Conservation (phyloP, 1,139 yeast species). For the Hanseniaspora sp. region DNA sequence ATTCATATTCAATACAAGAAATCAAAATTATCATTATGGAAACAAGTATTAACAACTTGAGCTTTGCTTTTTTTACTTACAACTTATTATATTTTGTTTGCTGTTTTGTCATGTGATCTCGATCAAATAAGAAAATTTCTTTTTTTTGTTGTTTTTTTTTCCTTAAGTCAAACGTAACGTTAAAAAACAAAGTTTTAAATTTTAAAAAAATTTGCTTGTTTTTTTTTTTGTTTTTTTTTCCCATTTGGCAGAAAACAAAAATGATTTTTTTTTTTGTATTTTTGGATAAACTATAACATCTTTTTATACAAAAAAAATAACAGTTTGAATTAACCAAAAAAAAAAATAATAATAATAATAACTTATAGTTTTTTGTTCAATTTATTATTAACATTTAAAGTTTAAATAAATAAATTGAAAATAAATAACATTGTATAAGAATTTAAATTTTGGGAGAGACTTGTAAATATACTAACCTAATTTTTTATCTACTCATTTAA, state of each 20-base stretch:
- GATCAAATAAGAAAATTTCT: constrained; percentile 7
- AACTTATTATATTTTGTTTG: background rate
- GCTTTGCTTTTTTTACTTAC: background rate
- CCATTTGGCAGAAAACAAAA: too few species aligned
- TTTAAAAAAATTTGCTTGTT: too few species aligned
- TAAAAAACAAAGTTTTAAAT: background rate
- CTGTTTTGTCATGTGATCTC: background rate
- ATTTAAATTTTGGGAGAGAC: background rate
- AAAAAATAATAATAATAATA: too few species aligned
- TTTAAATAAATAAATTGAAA: background rate
- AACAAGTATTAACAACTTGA: too few species aligned
- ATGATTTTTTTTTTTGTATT: too few species aligned
- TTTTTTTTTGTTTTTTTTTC: too few species aligned
- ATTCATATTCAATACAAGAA: background rate
- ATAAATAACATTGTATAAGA: background rate
- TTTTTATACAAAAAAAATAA: too few species aligned
- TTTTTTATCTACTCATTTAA: background rate
- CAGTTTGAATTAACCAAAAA: too few species aligned
- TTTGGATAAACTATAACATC: too few species aligned
- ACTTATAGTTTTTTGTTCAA: too few species aligned
- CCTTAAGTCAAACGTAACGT: background rate
- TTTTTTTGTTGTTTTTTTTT: constrained; percentile 1
- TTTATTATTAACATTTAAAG: too few species aligned
- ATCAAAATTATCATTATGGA: too few species aligned
- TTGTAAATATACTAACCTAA: background rate